Evolutionary conservation across 371 early-diverging fungal genomes (phyloP).

Genomic region (Zychaea mexicana): DNA sequence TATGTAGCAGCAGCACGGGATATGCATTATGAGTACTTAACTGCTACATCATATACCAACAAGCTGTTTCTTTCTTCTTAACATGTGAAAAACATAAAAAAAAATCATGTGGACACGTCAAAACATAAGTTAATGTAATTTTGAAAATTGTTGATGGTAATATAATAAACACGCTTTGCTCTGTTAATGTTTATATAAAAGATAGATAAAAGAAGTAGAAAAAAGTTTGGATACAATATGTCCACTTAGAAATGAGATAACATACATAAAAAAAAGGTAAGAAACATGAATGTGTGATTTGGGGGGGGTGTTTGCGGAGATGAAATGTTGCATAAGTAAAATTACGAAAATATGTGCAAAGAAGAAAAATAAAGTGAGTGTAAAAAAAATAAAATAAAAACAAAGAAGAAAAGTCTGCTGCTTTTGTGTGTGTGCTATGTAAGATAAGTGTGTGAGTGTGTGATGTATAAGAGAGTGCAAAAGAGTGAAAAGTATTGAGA

Average conservation of each 20-base stretch:
- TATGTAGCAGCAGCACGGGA: too few relatives aligned
- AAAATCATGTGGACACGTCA: background rate
- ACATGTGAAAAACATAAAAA: background rate
- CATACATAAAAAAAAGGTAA: background rate
- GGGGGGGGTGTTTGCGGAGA: background rate
- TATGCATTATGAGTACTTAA: background rate
- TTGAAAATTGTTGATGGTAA: background rate
- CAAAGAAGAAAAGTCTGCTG: background rate
- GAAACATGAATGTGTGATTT: background rate
- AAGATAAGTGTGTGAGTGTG: background rate
- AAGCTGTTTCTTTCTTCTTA: background rate
- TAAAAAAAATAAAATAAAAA: background rate
- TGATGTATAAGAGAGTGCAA: background rate
- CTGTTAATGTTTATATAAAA: background rate
- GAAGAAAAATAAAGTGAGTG: background rate
- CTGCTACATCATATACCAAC: too few relatives aligned
- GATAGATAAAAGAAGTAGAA: background rate
- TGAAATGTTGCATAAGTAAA: background rate
- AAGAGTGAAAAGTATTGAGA: slow-evolving; percentile 10
- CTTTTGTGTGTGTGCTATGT: slow-evolving; percentile 12
- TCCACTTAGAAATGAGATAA: background rate
- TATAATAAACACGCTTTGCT: slow-evolving; percentile 10
- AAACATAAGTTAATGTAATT: background rate
- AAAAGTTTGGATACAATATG: background rate
- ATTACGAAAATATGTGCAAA: slow-evolving; percentile 9